Evolutionary conservation across 2,329 filamentous ascomycete species (phyloP).

Genomic region (Mycogone perniciosa): DNA sequence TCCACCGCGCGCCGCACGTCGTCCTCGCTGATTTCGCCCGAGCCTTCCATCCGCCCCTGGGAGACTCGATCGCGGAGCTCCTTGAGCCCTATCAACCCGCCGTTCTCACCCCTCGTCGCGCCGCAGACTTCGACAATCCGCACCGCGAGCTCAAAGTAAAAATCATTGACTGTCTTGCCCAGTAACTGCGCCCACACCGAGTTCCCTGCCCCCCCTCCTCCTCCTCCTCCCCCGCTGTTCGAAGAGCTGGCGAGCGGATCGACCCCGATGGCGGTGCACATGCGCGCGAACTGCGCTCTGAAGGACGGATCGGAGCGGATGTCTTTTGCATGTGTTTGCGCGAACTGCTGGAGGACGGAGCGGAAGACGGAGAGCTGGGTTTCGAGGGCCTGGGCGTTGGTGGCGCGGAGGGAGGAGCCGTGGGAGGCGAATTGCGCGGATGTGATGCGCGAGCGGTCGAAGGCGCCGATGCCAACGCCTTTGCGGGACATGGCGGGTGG

Average conservation of each 20-base stretch:
- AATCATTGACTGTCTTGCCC: slow-evolving; percentile 89
- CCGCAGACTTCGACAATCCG: slow-evolving; percentile 89
- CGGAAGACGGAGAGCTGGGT: slow-evolving; percentile 96
- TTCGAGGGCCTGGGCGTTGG: slow-evolving; percentile 77
- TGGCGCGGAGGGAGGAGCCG: slow-evolving; percentile 77
- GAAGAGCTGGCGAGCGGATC: slow-evolving; percentile 68
- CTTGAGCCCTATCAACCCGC: slow-evolving; percentile 76
- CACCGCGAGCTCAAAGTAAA: slow-evolving; percentile 97
- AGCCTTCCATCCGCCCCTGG: slow-evolving; percentile 66
- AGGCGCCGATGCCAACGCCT: slow-evolving; percentile 85
- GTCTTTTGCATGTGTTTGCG: slow-evolving; percentile 87
- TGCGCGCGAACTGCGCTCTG: slow-evolving; percentile 93
- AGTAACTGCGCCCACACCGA: slow-evolving; percentile 92
- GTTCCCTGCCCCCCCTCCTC: slow-evolving; percentile 48
- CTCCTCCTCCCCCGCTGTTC: slow-evolving; percentile 26
- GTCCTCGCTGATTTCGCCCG: slow-evolving; percentile 79
- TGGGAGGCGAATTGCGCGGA: slow-evolving; percentile 87
- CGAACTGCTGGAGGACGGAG: slow-evolving; percentile 89
- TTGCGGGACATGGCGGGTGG: slow-evolving; percentile 56
- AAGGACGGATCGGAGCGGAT: slow-evolving; percentile 94
- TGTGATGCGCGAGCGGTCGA: slow-evolving; percentile 77
- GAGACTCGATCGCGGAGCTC: slow-evolving; percentile 75
- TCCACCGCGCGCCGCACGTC: slow-evolving; percentile 86
- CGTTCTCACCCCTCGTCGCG: slow-evolving; percentile 81
- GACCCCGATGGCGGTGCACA: slow-evolving; percentile 95